Evolutionary conservation across 352 stramenopile genomes (phyloP).

Genomic region (Pseudoperonospora humuli): DNA sequence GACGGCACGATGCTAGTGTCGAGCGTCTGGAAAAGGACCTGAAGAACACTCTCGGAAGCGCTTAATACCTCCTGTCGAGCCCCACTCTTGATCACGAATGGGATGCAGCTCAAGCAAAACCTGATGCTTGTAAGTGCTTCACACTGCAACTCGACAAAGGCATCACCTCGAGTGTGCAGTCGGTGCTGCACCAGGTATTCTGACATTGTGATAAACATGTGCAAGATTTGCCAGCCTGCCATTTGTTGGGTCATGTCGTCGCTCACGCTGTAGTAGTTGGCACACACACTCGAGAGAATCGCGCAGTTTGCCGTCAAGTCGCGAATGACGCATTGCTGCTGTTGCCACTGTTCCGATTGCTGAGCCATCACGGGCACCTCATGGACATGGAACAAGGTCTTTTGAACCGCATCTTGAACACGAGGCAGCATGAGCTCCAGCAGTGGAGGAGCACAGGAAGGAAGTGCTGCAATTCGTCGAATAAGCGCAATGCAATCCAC

Average conservation of each 20-base stretch:
- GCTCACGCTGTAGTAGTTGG: conserved; percentile 51
- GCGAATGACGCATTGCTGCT: conserved; percentile 42
- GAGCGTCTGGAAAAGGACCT: conserved; percentile 47
- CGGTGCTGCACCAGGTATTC: conserved; percentile 57
- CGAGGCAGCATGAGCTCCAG: conserved; percentile 41
- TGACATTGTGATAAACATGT: conserved; percentile 51
- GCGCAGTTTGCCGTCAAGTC: conserved; percentile 52
- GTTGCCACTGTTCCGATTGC: conserved; percentile 36
- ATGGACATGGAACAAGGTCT: conserved; percentile 42
- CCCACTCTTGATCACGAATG: conserved; percentile 49
- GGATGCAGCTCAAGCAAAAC: conserved; percentile 49
- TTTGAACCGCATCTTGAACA: conserved; percentile 34
- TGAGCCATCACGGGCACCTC: conserved; percentile 34
- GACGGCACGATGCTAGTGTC: conserved; percentile 63
- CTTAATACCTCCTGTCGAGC: conserved; percentile 45
- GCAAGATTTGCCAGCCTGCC: conserved; percentile 54
- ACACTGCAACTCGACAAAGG: conserved; percentile 52
- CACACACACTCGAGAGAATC: conserved; percentile 51
- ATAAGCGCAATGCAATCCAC: conserved; percentile 68
- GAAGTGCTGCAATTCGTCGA: conserved; percentile 57
- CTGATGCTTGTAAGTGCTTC: conserved; percentile 56
- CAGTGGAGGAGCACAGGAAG: conserved; percentile 41
- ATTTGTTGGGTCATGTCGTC: conserved; percentile 48
- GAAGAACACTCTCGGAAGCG: conserved; percentile 41
- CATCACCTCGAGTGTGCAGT: conserved; percentile 44